A percentile compares a stretch with the other conserved stretches of the same genome.
Conservation (phyloP, 306 rosid species). For the Cajanus cajan region DNA sequence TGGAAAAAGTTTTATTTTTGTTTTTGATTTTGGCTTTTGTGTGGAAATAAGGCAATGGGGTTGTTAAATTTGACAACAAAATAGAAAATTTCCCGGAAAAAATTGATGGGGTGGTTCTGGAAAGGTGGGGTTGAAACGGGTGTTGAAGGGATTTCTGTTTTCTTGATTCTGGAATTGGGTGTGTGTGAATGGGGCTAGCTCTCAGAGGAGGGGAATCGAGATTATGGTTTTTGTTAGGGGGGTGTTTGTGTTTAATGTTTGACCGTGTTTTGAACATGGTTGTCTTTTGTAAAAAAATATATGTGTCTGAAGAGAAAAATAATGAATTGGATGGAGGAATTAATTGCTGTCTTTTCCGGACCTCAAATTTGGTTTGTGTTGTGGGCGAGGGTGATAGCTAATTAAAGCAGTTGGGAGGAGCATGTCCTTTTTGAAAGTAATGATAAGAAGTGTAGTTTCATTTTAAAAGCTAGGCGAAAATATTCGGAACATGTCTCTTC, state of each 20-base stretch:
- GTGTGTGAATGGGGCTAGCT: too few species aligned
- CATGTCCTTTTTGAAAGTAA: slow-evolving; percentile 25
- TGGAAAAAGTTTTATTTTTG: not conserved
- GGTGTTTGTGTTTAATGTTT: not conserved
- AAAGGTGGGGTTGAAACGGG: not conserved
- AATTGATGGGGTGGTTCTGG: not conserved
- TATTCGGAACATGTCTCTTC: slow-evolving; percentile 27
- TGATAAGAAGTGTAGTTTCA: slow-evolving; percentile 27
- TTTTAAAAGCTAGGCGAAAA: slow-evolving; percentile 35
- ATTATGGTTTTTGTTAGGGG: too few species aligned
- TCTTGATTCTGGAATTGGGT: too few species aligned
- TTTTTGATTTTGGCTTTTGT: too few species aligned
- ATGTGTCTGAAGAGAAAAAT: not conserved
- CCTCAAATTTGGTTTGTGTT: slow-evolving; percentile 10
- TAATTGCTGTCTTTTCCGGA: slow-evolving; percentile 15
- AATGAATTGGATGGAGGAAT: not conserved
- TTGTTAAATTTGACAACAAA: not conserved
- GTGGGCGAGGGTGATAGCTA: slow-evolving; percentile 19
- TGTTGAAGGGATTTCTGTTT: too few species aligned
- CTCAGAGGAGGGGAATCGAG: too few species aligned
- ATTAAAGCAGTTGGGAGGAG: slow-evolving; percentile 36
- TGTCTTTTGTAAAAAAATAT: not conserved
- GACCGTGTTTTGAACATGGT: not conserved
- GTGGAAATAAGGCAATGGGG: slow-evolving; percentile 15
- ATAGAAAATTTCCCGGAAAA: too few species aligned